phyloP scores from a whole-genome alignment of 306 rosid genomes.

The Prunus salicina region DNA sequence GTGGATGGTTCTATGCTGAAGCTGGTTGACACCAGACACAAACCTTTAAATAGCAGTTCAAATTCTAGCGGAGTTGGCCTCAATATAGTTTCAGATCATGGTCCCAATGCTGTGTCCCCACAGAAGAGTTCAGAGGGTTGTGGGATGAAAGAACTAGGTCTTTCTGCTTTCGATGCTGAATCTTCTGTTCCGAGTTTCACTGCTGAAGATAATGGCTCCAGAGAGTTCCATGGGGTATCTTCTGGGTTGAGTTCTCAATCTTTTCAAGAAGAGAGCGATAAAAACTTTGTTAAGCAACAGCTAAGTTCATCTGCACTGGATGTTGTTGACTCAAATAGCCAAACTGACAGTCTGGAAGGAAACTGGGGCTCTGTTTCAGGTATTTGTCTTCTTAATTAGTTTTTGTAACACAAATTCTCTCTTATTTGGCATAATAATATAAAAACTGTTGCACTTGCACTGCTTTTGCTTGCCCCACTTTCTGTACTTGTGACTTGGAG shows the following conservation, averaged over 20 bases:
- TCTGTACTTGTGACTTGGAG: background rate
- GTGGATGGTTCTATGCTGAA: no score
- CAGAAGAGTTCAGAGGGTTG: slow-evolving; percentile 30
- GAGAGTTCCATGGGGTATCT: slow-evolving; percentile 34
- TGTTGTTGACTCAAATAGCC: slow-evolving; percentile 58
- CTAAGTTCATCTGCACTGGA: slow-evolving; percentile 41
- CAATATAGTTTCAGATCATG: slow-evolving; percentile 11
- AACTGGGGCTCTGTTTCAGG: slow-evolving; percentile 96
- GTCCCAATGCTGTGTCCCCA: slow-evolving; percentile 15
- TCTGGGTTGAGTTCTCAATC: slow-evolving; percentile 35
- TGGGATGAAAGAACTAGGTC: slow-evolving; percentile 21
- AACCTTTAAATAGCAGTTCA: background rate
- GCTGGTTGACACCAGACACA: no score
- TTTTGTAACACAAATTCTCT: background rate
- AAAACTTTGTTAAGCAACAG: slow-evolving; percentile 31
- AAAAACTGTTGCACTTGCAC: background rate
- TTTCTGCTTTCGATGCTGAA: slow-evolving; percentile 27
- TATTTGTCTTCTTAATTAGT: slow-evolving; percentile 18
- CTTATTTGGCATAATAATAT: background rate
- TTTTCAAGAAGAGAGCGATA: slow-evolving; percentile 35
- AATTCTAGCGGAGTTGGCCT: slow-evolving; percentile 16
- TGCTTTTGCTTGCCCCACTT: background rate
- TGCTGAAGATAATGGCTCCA: slow-evolving; percentile 23
- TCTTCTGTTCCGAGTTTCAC: slow-evolving; percentile 32
- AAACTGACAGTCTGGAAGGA: slow-evolving; percentile 73